Base-by-base conservation (phyloP, 1,284 basidiomycete species). In the Malassezia japonica region DNA sequence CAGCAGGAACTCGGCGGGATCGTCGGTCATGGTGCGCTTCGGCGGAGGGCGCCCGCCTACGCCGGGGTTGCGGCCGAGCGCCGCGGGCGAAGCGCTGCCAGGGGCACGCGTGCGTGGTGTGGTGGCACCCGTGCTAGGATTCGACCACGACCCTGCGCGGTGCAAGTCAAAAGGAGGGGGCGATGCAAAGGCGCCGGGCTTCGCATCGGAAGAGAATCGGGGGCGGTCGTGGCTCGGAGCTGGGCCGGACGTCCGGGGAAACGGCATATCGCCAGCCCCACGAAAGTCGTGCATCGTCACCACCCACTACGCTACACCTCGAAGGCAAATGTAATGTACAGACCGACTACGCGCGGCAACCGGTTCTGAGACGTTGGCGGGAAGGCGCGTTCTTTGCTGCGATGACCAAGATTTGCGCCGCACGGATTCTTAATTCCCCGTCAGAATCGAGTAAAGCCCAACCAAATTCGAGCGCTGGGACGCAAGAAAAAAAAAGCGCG, bases 1-100 rank as follows among this genome's bases (percentile, higher is more conserved):
- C 50, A 34, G 40, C 29, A 52, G n/a, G 35, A 47, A 46, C 21
- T 52, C 50, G 21, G 35, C 23, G 16, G 50, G 43, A 34, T 52
- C 42, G 4, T 35, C 50, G 4, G 50, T 52, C 7, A 52, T 27
- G 5, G 50, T 52, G n/a, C 50, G 50, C n/a, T 46, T 39, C 15
- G 50, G 50, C 9, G 12, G 37, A 21, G 36, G 25, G 18, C 39
- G 44, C 7, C 23, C 36, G n/a, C n/a, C n/a, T n/a, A n/a, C n/a
- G n/a, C n/a, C n/a, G n/a, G n/a, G n/a, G n/a, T n/a, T n/a, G n/a
- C n/a, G n/a, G n/a, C n/a, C n/a, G n/a, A n/a, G n/a, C n/a, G n/a
- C n/a, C n/a, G n/a, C n/a, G n/a, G n/a, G n/a, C n/a, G n/a, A n/a
- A n/a, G 34, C 18, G 34, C 18, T 20, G 34, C 18, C 34, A 8